Evolutionary conservation across 202 grass and related monocot genomes (phyloP), one percentile per base, ranked within the genome.

Genomic region (Carex arenaria): DNA sequence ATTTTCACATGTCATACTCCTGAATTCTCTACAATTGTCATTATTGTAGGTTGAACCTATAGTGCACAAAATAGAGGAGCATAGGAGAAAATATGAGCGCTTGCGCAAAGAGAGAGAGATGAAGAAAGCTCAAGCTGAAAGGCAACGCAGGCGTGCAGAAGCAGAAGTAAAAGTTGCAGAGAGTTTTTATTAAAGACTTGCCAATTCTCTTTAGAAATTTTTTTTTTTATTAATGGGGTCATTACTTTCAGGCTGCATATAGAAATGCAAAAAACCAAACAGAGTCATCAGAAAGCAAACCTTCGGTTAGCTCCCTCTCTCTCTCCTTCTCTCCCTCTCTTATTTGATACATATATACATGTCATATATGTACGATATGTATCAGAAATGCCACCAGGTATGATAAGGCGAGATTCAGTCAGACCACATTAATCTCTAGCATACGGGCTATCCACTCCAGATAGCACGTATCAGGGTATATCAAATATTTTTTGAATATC

Each of bases 61-160:
- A 89, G 92, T 87, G 64, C 92, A 79, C 51, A 94, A 87, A 86
- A 91, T 94, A 65, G 85, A 87, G 82, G 91, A 87, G 62, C 89
- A 94, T 80, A 78, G 49, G 62, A 89, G 77, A 83, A 94, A 87
- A 85, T 94, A 91, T 86, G 89, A 90, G 38, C 79, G 64, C 61
- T 86, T 94, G 73, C 85, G 73, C 49, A 91, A 84, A 89, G 89
- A 94, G 71, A 89, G 87, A 61, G 87, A 94, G 61, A 68, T 83
- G 79, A 89, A 77, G 51, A 93, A 87, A 85, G 59, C 87, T 87
- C 70, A 93, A 11, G 55, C 69, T 69, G 86, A 89, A 85, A 87
- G 64, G 78, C 88, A 90, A 28, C 80, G 31, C 34, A 83, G 64
- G 63, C 82, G 30, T 65, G 89, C 82, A n/a, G 89, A 94, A 82